Percentiles rank a stretch among this genome's conserved stretches.
Evolutionary conservation across 192 early-diverging fungal species (phyloP).

Genomic region (Umbelopsis sp.): DNA sequence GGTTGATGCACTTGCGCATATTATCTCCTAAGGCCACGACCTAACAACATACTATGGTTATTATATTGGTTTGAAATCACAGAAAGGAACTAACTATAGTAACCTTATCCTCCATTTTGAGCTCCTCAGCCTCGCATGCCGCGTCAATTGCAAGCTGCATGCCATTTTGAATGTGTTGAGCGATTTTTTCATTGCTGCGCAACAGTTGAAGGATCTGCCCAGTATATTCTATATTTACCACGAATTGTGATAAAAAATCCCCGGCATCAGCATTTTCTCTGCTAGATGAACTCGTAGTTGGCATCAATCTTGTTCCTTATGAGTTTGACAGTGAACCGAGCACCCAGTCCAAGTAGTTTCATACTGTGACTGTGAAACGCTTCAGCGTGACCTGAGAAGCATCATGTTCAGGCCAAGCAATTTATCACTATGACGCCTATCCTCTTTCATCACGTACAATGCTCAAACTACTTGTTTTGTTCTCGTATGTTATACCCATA

Average conservation of each 20-base stretch:
- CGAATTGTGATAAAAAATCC: neutral
- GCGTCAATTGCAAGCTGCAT: neutral
- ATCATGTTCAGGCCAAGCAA: too few species aligned
- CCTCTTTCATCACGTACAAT: neutral
- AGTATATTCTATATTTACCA: neutral
- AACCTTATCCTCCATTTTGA: neutral
- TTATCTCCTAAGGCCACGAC: conserved; percentile 10
- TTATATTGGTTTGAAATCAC: too few species aligned
- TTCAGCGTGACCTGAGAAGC: too few species aligned
- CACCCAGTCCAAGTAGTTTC: neutral
- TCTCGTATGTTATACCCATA: conserved; percentile 4
- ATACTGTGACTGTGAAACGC: neutral
- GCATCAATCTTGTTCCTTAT: neutral
- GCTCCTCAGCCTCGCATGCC: conserved; percentile 8
- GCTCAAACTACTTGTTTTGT: neutral
- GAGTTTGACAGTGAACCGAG: neutral
- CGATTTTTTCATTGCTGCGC: neutral
- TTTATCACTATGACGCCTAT: too few species aligned
- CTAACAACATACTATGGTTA: neutral
- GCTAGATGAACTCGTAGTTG: neutral
- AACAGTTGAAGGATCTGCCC: neutral
- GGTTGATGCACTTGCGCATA: conserved; percentile 21
- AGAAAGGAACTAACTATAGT: neutral
- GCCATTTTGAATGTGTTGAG: neutral
- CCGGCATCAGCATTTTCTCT: neutral